Evolutionary conservation across 371 early-diverging fungal genomes (phyloP), one percentile per base, ranked within the genome.

Genomic region (Rhizomucor pusillus): DNA sequence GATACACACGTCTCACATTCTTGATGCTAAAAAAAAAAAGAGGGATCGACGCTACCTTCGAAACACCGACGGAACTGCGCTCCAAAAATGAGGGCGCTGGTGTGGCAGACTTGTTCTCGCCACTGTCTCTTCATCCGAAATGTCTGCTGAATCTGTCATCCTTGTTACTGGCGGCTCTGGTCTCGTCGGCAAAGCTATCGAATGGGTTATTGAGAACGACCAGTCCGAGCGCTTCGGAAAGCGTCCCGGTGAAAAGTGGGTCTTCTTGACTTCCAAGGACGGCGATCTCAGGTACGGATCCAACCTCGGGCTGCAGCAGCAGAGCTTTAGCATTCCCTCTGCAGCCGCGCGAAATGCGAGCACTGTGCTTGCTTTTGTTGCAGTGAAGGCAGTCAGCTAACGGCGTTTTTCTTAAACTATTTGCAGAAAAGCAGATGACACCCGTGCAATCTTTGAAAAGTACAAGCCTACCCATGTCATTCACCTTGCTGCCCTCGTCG

Each of bases 401-500:
- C 41, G 9, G 9, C 37, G 14, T 37, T 14, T 11, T 37, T 14
- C 11, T 41, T 16, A 12, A 3, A 41, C 11, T 41, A 11, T 24
- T 25, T 41, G 11, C 60, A 90, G 90, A 66, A 85, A 88, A 52
- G 67, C 68, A 23, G 77, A 66, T 19, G 73, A 80, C 49, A 83
- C 87, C 51, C 71, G 82, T 65, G 79, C 79, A 40, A 75, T 90
- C 49, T 91, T 90, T 65, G 86, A 88, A 63, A 86, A 85, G 64
- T 81, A 89, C 65, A 77, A 82, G 62, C 91, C 93, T 43, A 90
- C 90, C 11, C 87, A 90, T 54, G 88, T 91, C 60, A 84, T 91
- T 65, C 91, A 91, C 69, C 78, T 93, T 62, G 93, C 93, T 53
- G 93, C 93, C 33, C 66, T 88, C 62, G 93, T 93, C 11, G 93